Evolutionary conservation across 768 basidiomycete genomes (phyloP).

Genomic region (Pleurotus djamor): DNA sequence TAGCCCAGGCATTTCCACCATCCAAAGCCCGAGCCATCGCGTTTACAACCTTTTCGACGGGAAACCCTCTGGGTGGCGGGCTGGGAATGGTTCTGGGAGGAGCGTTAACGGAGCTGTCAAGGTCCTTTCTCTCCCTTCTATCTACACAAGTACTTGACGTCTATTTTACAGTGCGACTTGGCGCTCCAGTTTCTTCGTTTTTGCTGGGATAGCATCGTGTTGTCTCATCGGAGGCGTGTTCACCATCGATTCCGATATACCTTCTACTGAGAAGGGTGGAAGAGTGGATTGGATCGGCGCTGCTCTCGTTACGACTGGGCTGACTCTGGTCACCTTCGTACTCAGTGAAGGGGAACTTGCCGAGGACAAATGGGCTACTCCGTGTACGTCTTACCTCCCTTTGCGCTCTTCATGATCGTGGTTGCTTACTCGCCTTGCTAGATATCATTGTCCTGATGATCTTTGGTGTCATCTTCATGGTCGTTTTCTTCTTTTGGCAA

Average conservation of each 20-base stretch:
- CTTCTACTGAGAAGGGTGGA: conserved; percentile 35
- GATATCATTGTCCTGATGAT: conserved; percentile 75
- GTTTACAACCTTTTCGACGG: conserved; percentile 83
- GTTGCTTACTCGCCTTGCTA: conserved; percentile 9
- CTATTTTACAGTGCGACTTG: conserved; percentile 44
- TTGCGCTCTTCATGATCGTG: not conserved
- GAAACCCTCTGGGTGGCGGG: conserved; percentile 78
- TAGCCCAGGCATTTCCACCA: conserved; percentile 78
- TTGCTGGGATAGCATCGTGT: conserved; percentile 52
- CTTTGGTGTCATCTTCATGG: conserved; percentile 54
- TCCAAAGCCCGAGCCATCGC: conserved; percentile 64
- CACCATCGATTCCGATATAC: conserved; percentile 60
- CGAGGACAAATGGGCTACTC: conserved; percentile 57
- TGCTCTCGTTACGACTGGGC: conserved; percentile 54
- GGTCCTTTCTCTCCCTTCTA: conserved; percentile 11
- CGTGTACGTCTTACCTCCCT: conserved; percentile 16
- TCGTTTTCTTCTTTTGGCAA: conserved; percentile 66
- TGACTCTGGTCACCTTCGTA: conserved; percentile 72
- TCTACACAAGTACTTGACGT: not conserved
- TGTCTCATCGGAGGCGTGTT: conserved; percentile 51
- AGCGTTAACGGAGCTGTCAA: conserved; percentile 58
- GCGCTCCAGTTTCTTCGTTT: conserved; percentile 62
- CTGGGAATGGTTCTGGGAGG: conserved; percentile 73
- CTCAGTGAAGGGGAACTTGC: conserved; percentile 66
- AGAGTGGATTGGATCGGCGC: conserved; percentile 82